phyloP scores from a whole-genome alignment of 495 filamentous ascomycete genomes.

The Aspergillus indologenus region DNA sequence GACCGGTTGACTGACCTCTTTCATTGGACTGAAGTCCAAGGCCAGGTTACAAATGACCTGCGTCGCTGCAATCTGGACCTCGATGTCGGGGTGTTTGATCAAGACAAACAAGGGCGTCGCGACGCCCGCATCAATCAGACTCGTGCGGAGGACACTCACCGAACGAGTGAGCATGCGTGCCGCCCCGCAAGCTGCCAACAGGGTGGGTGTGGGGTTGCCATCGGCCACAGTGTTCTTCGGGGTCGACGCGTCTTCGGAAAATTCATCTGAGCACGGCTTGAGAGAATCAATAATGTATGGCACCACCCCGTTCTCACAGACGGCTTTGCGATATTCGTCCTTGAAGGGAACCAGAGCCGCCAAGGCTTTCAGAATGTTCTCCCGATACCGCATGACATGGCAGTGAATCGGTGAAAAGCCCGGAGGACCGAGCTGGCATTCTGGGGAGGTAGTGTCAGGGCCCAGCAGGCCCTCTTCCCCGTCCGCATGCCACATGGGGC shows the following conservation, averaged over 20 bases:
- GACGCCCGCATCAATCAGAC: slow-evolving; percentile 79
- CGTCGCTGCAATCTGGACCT: slow-evolving; percentile 83
- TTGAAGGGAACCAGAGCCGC: slow-evolving; percentile 75
- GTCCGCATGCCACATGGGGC: slow-evolving; percentile 44
- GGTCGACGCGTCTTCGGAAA: slow-evolving; percentile 28
- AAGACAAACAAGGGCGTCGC: slow-evolving; percentile 75
- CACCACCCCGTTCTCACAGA: slow-evolving; percentile 77
- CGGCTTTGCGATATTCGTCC: slow-evolving; percentile 77
- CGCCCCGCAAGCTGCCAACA: slow-evolving; percentile 82
- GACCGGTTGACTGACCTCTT: slow-evolving; percentile 51
- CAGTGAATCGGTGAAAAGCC: slow-evolving; percentile 61
- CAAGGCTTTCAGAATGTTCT: slow-evolving; percentile 73
- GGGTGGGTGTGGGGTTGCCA: slow-evolving; percentile 57
- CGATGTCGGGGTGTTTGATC: slow-evolving; percentile 68
- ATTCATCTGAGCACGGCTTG: slow-evolving; percentile 49
- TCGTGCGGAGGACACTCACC: slow-evolving; percentile 77
- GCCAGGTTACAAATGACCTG: slow-evolving; percentile 79
- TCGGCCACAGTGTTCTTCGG: slow-evolving; percentile 40
- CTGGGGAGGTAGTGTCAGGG: slow-evolving; percentile 23
- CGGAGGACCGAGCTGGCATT: slow-evolving; percentile 51
- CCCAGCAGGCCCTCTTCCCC: slow-evolving; percentile 22
- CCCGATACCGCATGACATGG: slow-evolving; percentile 74
- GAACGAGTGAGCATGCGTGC: slow-evolving; percentile 76
- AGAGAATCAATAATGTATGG: slow-evolving; percentile 82
- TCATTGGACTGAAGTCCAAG: slow-evolving; percentile 85